These are phyloP conservation scores for Cystobasidium sp. DNA, from an alignment of 1,284 basidiomycete genomes.

Conservation along the genomic window DNA sequence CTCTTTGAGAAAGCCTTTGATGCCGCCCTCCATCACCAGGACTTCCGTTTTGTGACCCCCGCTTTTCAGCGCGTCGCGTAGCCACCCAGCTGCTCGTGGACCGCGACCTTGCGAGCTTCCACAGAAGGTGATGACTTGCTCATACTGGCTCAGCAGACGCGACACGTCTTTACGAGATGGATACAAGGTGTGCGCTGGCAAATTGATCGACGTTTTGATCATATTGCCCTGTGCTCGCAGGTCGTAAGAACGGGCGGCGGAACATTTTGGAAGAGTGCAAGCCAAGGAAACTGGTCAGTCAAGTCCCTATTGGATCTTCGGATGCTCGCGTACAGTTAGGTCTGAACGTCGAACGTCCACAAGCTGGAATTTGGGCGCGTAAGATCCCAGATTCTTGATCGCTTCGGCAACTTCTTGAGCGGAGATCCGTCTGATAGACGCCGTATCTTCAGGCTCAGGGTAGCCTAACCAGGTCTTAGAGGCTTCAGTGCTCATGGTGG, in stretches of 20 bases:
- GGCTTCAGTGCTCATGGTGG: slow-evolving; percentile 5
- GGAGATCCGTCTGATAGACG: slow-evolving; percentile 24
- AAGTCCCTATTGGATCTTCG: too few species aligned
- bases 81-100: slow-evolving; percentile 40
- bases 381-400: slow-evolving; percentile 15
- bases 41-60: slow-evolving; percentile 12
- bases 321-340: slow-evolving; percentile 23
- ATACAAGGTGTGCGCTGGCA: slow-evolving; percentile 40
- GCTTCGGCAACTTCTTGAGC: slow-evolving; percentile 22
- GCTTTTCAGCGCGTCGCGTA: slow-evolving; percentile 14
- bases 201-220: slow-evolving; percentile 27
- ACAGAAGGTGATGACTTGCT: slow-evolving; percentile 28
- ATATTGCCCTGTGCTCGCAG: slow-evolving; percentile 11
- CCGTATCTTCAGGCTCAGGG: slow-evolving; percentile 38
- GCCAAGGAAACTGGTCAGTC: too few species aligned
- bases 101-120: slow-evolving; percentile 39
- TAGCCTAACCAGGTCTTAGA: slow-evolving; percentile 39
- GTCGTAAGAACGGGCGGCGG: neutral
- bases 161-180: slow-evolving; percentile 9
- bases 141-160: neutral
- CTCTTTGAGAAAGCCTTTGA: slow-evolving; percentile 28
- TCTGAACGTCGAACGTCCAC: slow-evolving; percentile 38
- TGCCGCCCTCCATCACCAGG: slow-evolving; percentile 31
- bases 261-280: too few species aligned
- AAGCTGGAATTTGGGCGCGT: slow-evolving; percentile 11